Base-by-base conservation (phyloP, 2,329 filamentous ascomycete genomes). In the Neoascochyta sp. region DNA sequence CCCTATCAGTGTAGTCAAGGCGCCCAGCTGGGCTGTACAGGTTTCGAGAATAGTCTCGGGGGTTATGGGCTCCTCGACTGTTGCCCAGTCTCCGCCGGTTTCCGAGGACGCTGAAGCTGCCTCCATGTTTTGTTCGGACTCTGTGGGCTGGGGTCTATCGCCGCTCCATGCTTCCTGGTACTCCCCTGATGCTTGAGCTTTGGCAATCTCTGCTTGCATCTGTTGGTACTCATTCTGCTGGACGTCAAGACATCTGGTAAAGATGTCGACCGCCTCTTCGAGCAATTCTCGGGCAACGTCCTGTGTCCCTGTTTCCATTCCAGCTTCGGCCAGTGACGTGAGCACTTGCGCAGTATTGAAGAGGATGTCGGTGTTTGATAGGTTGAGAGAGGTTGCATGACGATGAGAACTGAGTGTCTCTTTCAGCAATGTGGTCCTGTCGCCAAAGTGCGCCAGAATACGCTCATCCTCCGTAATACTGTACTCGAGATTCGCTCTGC, bases 271-370 rank as follows among this genome's bases (percentile, higher is more conserved):
- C 7, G 76, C 72, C 62, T 86, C 74, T 47, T 83, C 69, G 12
- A 81, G 62, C 7, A 75, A 63, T 14, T 66, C 64, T 9, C 75
- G 60, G 1, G 75, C 71, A 6, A 34, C 31, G 22, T 47, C 43
- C 10, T 54, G 47, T 5, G 71, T 68, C 22, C 69, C 70, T n/a
- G 69, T 67, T 27, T 78, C 74, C 1, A 72, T 66, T 6, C 76
- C 54, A 2, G 66, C 66, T 62, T 86, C 82, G 2, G 78, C 80
- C 20, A 86, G 65, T 40, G 74, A 78, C 1, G 76, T 81, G 20
- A 86, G 65, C 3, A 84, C 77, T 57, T 86, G 82, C 2, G 76
- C 79, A 5, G 78, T 80, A 52, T 86, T 87, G 66, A 86, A 87
- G 7, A 83, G 64, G 4, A 77, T 70, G 58, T 87, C 81, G 1